Conservation (phyloP, 2,329 filamentous ascomycete genomes). For the Ilyonectria robusta region DNA sequence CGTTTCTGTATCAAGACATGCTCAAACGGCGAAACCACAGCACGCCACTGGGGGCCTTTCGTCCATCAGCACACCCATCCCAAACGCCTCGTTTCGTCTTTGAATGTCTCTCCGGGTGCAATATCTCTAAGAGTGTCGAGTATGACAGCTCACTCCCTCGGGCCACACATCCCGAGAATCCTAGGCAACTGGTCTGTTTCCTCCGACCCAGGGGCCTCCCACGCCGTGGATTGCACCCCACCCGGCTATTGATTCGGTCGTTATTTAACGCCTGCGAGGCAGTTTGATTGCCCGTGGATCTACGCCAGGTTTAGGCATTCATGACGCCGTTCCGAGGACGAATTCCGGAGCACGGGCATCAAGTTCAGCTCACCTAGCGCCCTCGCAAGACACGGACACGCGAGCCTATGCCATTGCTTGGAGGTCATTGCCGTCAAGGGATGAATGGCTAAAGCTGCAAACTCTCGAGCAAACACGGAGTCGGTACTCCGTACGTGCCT, state of each 20-base stretch:
- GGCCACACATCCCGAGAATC: not conserved
- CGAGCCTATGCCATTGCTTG: slow-evolving; percentile 7
- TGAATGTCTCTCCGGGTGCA: not conserved
- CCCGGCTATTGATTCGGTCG: slow-evolving; percentile 21
- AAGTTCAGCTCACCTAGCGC: slow-evolving; percentile 8
- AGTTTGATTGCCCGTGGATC: slow-evolving; percentile 32
- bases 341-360: not conserved
- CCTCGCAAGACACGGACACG: not conserved
- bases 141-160: not conserved
- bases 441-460: not conserved
- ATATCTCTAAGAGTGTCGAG: too few relatives aligned
- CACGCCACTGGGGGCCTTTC: not conserved
- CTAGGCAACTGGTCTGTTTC: not conserved
- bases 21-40: not conserved
- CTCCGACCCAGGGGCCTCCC: slow-evolving; percentile 11
- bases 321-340: slow-evolving; percentile 1
- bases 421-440: not conserved
- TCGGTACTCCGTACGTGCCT: not conserved
- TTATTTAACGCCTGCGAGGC: slow-evolving; percentile 13
- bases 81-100: not conserved
- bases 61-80: not conserved
- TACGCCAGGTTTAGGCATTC: slow-evolving; percentile 18
- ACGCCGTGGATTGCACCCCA: slow-evolving; percentile 13
- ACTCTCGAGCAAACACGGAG: not conserved
- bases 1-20: not conserved